Percentiles rank a stretch among this genome's conserved stretches.
Conservation (phyloP, 2,329 filamentous ascomycete species). For the Microcyclospora tardicrescens region DNA sequence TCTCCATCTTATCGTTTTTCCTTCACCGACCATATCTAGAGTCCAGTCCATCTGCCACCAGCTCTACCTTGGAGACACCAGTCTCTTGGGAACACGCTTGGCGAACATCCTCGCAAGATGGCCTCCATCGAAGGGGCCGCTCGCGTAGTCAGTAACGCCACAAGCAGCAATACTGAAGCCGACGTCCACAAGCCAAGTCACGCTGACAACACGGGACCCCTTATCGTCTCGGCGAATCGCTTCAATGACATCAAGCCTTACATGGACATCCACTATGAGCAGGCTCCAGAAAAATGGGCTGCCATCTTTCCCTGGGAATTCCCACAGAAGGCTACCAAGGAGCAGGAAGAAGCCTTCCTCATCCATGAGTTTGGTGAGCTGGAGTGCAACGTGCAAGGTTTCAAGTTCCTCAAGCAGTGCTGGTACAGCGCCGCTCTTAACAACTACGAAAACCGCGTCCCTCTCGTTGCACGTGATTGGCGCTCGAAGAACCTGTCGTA, state of each 20-base stretch:
- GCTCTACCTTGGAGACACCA: background rate
- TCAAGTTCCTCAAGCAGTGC: conserved; percentile 24
- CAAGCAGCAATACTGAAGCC: background rate
- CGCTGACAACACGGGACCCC: conserved; percentile 2
- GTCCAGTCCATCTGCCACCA: no score
- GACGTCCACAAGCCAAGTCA: background rate
- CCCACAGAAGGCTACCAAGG: conserved; percentile 14
- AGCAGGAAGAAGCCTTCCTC: conserved; percentile 21
- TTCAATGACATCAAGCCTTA: conserved; percentile 19
- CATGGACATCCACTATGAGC: conserved; percentile 13
- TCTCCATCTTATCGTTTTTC: no score
- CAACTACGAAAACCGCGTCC: conserved; percentile 17
- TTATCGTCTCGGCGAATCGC: conserved; percentile 21
- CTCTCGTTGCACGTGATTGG: conserved; percentile 14
- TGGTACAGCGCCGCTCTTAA: conserved; percentile 20
- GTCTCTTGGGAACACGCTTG: conserved; percentile 1
- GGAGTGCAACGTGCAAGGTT: conserved; percentile 20
- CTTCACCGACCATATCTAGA: no score
- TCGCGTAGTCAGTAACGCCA: background rate
- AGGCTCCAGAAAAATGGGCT: conserved; percentile 15
- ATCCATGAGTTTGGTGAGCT: conserved; percentile 13
- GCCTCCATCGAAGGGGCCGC: no score
- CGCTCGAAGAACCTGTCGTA: background rate
- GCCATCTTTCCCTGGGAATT: conserved; percentile 22
- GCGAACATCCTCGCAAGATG: no score